Evolutionary conservation across 192 early-diverging fungal species (phyloP), one percentile per base, ranked within the genome.

Genomic region (Bifiguratus adelaidae): DNA sequence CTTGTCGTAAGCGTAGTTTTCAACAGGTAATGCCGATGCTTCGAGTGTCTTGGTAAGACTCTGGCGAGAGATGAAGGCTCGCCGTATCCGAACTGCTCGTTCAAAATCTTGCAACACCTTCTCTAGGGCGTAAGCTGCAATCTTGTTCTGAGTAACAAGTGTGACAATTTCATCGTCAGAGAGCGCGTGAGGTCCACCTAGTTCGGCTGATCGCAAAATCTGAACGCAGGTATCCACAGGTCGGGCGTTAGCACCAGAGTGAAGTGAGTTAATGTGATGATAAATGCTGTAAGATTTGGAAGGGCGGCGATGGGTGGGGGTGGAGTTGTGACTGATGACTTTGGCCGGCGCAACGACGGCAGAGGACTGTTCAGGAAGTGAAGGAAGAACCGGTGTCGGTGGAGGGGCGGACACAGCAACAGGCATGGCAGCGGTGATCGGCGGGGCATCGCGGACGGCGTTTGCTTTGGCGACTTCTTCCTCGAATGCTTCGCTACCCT

Each of bases 101-200:
- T 77, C 73, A n/a, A 82, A 56, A 61, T 92, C 80, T 16, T 63
- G 61, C 47, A 92, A 62, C 3, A 73, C 65, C 70, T 89, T 88
- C 59, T 95, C 92, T n/a, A 95, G 68, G n/a, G 89, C 80, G 62
- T 95, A 86, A 16, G 80, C 63, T 1, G 86, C 76, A 41, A 95
- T 73, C 37, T 81, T 85, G 33, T 86, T 83, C 26, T 53, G 67
- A 21, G 70, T 65, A 27, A 84, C 84, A 29, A 95, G 74, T 29
- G 60, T 43, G 25, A 89, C 47, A 21, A 95, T 52, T 50, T 95
- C 87, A 32, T 86, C 85, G 59, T 95, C 85, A 38, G 48, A 62
- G 4, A 93, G 68, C 15, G 42, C 41, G 24, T 45, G 18, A 16
- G 49, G 23, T 0, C 77, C 50, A 24, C 63, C 70, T 29, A 41